Conservation (phyloP, 805 yeast species). For the Pichia californica region DNA sequence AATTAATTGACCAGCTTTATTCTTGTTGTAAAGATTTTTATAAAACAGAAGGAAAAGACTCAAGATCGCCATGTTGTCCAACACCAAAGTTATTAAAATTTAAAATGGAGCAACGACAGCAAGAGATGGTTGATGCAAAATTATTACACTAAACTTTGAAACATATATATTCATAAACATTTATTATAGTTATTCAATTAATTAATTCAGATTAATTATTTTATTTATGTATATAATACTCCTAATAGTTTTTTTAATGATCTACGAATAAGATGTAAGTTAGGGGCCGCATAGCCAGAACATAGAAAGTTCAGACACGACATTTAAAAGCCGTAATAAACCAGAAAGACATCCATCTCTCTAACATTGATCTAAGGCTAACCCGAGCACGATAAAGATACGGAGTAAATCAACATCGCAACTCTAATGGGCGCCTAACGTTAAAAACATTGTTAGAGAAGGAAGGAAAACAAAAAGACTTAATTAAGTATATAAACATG, state of each 20-base stretch:
- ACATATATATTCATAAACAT: too few species aligned
- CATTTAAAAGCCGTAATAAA: constrained; percentile 47
- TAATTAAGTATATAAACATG: not conserved
- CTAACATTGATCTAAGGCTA: constrained; percentile 62
- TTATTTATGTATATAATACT: too few species aligned
- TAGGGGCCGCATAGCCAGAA: constrained; percentile 67
- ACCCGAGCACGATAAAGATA: constrained; percentile 84
- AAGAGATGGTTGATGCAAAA: constrained; percentile 54
- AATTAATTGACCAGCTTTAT: constrained; percentile 62
- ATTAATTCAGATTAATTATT: too few species aligned
- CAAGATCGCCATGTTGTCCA: constrained; percentile 75
- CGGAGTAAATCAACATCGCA: constrained; percentile 50
- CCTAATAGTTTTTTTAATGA: too few species aligned
- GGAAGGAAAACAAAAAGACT: constrained; percentile 9
- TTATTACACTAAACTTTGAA: constrained; percentile 20
- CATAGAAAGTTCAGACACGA: constrained; percentile 41
- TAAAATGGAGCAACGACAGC: constrained; percentile 58
- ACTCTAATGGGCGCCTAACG: constrained; percentile 81
- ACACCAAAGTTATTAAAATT: constrained; percentile 52
- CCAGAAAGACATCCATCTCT: constrained; percentile 22
- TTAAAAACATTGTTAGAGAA: constrained; percentile 25
- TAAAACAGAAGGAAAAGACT: constrained; percentile 48
- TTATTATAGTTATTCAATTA: too few species aligned
- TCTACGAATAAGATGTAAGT: too few species aligned
- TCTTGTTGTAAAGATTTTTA: constrained; percentile 70